phyloP scores from a whole-genome alignment of 768 basidiomycete genomes.

The Amanita thiersii region DNA sequence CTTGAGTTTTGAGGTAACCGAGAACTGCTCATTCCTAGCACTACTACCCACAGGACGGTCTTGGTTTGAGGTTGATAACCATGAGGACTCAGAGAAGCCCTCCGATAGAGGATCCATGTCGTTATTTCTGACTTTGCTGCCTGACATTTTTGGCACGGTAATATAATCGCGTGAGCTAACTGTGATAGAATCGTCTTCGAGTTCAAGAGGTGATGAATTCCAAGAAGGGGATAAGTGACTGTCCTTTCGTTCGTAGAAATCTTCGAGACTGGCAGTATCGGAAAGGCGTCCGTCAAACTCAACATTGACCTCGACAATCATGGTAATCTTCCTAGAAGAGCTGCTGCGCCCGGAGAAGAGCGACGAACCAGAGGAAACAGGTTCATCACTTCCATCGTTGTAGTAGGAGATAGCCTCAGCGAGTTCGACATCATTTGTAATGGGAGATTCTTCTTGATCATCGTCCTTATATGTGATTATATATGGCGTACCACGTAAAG shows the following conservation, averaged over 20 bases:
- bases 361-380: slow-evolving; percentile 65
- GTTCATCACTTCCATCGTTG: slow-evolving; percentile 66
- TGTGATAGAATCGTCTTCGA: slow-evolving; percentile 69
- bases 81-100: too few relatives aligned
- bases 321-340: slow-evolving; percentile 61
- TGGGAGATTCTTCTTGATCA: slow-evolving; percentile 70
- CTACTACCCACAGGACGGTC: too few relatives aligned
- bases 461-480: slow-evolving; percentile 82
- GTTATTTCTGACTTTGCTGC: background rate
- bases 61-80: too few relatives aligned
- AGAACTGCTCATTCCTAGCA: too few relatives aligned
- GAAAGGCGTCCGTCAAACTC: slow-evolving; percentile 91
- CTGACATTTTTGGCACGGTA: slow-evolving; percentile 16
- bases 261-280: slow-evolving; percentile 78
- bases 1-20: too few relatives aligned
- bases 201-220: slow-evolving; percentile 30
- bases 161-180: slow-evolving; percentile 62
- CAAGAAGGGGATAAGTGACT: slow-evolving; percentile 51
- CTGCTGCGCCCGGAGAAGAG: slow-evolving; percentile 66
- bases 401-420: slow-evolving; percentile 87
- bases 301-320: slow-evolving; percentile 69
- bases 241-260: slow-evolving; percentile 51
- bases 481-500: slow-evolving; percentile 62
- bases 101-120: slow-evolving; percentile 4
- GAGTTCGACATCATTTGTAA: slow-evolving; percentile 65